Evolutionary conservation across 352 stramenopile species (phyloP).

Genomic region (Globisporangium carolinianum): DNA sequence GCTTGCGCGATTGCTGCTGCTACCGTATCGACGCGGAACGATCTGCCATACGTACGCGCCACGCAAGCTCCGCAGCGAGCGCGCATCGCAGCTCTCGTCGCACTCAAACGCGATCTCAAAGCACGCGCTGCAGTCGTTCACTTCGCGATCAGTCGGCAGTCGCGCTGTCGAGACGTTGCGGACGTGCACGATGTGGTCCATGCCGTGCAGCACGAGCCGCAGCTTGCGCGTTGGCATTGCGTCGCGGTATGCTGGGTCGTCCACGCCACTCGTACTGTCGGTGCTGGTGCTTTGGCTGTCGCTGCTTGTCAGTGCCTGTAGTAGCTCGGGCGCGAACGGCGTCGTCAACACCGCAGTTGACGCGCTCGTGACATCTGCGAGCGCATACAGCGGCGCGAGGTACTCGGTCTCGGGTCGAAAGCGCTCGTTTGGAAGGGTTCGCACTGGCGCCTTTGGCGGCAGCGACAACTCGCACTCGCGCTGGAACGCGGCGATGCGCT

Average conservation of each 20-base stretch:
- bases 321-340: constrained; percentile 20
- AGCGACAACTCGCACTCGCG: background rate
- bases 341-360: constrained; percentile 22
- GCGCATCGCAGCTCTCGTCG: constrained; percentile 27
- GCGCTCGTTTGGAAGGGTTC: constrained; percentile 13
- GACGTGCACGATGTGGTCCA: constrained; percentile 35
- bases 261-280: background rate
- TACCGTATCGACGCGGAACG: constrained; percentile 1
- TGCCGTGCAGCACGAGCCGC: constrained; percentile 28
- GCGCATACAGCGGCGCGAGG: constrained; percentile 41
- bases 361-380: constrained; percentile 19
- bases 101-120: constrained; percentile 27
- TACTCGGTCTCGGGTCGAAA: constrained; percentile 46
- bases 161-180: background rate
- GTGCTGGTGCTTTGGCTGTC: background rate
- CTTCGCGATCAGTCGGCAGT: too few species aligned
- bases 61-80: constrained; percentile 20
- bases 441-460: background rate
- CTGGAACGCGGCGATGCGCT: constrained; percentile 9
- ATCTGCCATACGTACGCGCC: constrained; percentile 40
- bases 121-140: background rate
- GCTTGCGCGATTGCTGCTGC: background rate
- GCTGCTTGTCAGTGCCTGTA: constrained; percentile 7
- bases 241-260: background rate
- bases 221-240: background rate